Conservation (phyloP, 1,139 yeast genomes). For the Saccharomyces hybrid region DNA sequence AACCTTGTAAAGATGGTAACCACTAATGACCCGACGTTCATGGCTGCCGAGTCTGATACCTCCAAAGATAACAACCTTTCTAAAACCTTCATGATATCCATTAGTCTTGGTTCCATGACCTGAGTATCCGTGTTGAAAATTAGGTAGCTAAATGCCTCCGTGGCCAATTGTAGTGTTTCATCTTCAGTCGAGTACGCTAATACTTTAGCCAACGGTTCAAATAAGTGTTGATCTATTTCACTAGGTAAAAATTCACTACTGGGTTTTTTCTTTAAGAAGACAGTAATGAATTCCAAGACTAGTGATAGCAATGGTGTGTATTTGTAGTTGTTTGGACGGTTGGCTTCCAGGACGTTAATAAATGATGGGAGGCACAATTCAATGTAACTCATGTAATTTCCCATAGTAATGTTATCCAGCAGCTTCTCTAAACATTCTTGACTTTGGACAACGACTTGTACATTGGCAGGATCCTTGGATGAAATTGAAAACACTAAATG, state of each 20-base stretch:
- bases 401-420: constrained; percentile 40
- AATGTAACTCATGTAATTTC: constrained; percentile 39
- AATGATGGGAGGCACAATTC: constrained; percentile 28
- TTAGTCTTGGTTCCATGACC: constrained; percentile 41
- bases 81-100: constrained; percentile 50
- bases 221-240: constrained; percentile 44
- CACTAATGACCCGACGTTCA: constrained; percentile 63
- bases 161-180: constrained; percentile 69
- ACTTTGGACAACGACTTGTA: constrained; percentile 51
- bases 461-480: constrained; percentile 66
- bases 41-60: constrained; percentile 71
- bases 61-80: constrained; percentile 66
- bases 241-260: constrained; percentile 21
- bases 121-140: constrained; percentile 41
- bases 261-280: constrained; percentile 29
- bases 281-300: constrained; percentile 56
- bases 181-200: constrained; percentile 59
- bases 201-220: constrained; percentile 43
- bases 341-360: constrained; percentile 23
- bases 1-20: constrained; percentile 59
- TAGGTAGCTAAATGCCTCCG: constrained; percentile 63
- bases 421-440: constrained; percentile 59
- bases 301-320: constrained; percentile 57
- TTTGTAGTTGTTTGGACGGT: constrained; percentile 19
- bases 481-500: constrained; percentile 57